Evolutionary conservation across 768 basidiomycete genomes (phyloP).

Genomic region (Mycena olivaceomarginata): DNA sequence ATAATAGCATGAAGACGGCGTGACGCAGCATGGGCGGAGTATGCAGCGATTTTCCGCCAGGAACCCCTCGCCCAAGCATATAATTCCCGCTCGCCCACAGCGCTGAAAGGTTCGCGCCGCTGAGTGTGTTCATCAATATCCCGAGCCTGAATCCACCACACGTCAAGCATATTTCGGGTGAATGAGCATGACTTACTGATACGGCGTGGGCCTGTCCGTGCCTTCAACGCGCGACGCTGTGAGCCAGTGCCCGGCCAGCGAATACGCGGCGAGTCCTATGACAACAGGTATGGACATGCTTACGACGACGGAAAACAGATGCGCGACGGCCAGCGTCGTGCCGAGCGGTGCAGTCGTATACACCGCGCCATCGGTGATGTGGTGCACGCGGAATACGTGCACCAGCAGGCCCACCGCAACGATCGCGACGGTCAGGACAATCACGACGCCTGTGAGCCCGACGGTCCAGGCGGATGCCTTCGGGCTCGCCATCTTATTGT

Average conservation of each 20-base stretch:
- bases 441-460: background rate
- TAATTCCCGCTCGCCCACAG: background rate
- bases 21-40: slow-evolving; percentile 22
- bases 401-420: slow-evolving; percentile 2
- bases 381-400: slow-evolving; percentile 2
- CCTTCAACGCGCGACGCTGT: background rate
- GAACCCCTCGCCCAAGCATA: background rate
- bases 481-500: no score
- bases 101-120: slow-evolving; percentile 9
- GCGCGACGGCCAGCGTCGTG: slow-evolving; percentile 22
- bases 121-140: background rate
- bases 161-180: background rate
- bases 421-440: background rate
- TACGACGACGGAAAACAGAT: slow-evolving; percentile 2
- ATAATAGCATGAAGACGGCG: slow-evolving; percentile 15
- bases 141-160: background rate
- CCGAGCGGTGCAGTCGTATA: slow-evolving; percentile 23
- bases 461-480: background rate
- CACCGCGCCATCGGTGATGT: slow-evolving; percentile 8
- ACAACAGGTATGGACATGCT: background rate
- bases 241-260: slow-evolving; percentile 19
- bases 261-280: slow-evolving; percentile 20
- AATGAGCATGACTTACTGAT: slow-evolving; percentile 4
- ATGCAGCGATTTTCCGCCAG: background rate
- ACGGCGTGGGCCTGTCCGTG: slow-evolving; percentile 15